phyloP scores from a whole-genome alignment of 768 basidiomycete genomes.

The Pisolithus microcarpus region DNA sequence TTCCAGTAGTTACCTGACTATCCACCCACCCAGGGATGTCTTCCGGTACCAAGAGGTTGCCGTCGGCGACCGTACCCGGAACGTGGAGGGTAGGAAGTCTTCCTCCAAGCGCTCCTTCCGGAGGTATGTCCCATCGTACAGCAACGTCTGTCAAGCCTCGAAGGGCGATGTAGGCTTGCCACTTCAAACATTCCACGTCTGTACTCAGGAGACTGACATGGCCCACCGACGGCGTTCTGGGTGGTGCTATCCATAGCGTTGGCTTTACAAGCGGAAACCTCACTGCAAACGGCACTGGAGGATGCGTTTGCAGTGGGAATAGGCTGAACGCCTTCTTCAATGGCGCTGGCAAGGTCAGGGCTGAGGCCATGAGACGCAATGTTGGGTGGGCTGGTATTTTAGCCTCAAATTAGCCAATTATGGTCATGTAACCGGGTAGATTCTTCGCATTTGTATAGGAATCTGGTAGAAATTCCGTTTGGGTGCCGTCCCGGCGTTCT shows the following conservation, averaged over 20 bases:
- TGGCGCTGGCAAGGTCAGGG: conserved; percentile 29
- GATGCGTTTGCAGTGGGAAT: conserved; percentile 55
- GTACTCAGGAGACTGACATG: conserved; percentile 42
- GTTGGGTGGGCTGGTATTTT: not conserved
- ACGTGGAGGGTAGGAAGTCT: conserved; percentile 67
- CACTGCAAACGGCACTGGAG: conserved; percentile 29
- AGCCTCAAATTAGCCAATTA: too few relatives aligned
- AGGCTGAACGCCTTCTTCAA: conserved; percentile 46
- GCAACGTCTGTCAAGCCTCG: conserved; percentile 45
- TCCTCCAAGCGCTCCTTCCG: conserved; percentile 62
- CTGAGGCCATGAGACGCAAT: not conserved
- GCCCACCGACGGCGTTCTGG: conserved; percentile 17
- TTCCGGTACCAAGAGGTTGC: conserved; percentile 54
- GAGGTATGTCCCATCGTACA: conserved; percentile 61
- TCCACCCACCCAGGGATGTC: conserved; percentile 74
- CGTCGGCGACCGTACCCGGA: conserved; percentile 32
- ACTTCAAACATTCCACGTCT: conserved; percentile 84
- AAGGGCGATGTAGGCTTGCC: conserved; percentile 72
- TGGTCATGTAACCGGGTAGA: too few relatives aligned
- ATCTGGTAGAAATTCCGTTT: too few relatives aligned
- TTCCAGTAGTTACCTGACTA: conserved; percentile 34
- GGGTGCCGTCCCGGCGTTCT: too few relatives aligned
- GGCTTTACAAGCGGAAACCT: conserved; percentile 28
- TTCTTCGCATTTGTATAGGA: too few relatives aligned
- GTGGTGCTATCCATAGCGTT: conserved; percentile 63